phyloP scores from a whole-genome alignment of 768 basidiomycete species.

The Guyanaporus albipodus region DNA sequence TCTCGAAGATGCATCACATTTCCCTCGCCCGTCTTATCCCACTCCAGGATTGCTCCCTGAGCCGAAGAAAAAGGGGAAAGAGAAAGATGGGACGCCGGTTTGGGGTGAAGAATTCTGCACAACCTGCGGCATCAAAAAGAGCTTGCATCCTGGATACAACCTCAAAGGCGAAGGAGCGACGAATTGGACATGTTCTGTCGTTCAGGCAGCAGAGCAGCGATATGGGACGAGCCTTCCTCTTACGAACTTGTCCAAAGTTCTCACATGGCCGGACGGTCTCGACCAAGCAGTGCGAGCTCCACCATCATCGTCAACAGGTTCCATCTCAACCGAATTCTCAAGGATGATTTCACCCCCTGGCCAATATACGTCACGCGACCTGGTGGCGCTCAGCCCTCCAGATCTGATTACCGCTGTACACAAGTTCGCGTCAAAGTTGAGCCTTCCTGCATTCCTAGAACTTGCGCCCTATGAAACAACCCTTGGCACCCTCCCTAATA shows the following conservation, averaged over 20 bases:
- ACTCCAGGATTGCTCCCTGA: constrained; percentile 4
- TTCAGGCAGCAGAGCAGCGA: constrained; percentile 18
- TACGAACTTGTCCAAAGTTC: constrained; percentile 13
- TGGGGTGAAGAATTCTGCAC: constrained; percentile 25
- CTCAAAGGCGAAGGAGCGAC: constrained; percentile 16
- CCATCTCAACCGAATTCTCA: not conserved
- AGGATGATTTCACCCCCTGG: constrained; percentile 7
- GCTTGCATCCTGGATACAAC: constrained; percentile 23
- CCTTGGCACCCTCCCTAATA: constrained; percentile 9
- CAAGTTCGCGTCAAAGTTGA: constrained; percentile 14
- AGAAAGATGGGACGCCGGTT: constrained; percentile 20
- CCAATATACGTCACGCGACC: constrained; percentile 21
- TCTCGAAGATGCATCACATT: constrained; percentile 40
- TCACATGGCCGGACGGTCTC: constrained; percentile 17
- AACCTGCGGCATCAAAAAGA: constrained; percentile 28
- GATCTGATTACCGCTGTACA: constrained; percentile 31
- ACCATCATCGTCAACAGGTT: constrained; percentile 2
- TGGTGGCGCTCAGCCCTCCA: constrained; percentile 20
- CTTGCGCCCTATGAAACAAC: constrained; percentile 6
- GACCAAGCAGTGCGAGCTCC: constrained; percentile 11
- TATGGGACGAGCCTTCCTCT: constrained; percentile 19
- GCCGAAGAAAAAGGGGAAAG: constrained; percentile 26
- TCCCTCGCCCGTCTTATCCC: constrained; percentile 30
- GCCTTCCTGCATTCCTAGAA: constrained; percentile 20
- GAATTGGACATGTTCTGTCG: constrained; percentile 25